phyloP scores from a whole-genome alignment of 2,329 filamentous ascomycete genomes.

The Pseudodiploospora longispora region DNA sequence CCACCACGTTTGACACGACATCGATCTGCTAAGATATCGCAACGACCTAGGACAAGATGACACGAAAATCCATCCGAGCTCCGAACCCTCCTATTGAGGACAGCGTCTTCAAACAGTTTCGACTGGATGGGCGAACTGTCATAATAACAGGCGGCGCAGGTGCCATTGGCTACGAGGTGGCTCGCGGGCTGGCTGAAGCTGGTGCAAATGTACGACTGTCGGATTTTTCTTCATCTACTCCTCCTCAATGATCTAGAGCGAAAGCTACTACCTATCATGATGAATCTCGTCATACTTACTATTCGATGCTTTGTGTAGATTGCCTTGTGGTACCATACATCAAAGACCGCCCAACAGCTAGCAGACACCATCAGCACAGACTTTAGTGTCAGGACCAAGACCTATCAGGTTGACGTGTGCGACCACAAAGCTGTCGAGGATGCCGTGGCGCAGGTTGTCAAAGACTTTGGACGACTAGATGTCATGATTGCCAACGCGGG shows the following conservation, averaged over 20 bases:
- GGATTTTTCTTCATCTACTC: neutral
- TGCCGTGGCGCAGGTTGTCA: conserved; percentile 19
- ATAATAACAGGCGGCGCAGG: conserved; percentile 13
- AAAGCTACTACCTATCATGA: too few relatives aligned
- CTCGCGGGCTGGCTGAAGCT: conserved; percentile 11
- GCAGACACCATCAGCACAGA: conserved; percentile 8
- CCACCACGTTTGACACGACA: too few relatives aligned
- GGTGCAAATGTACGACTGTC: conserved; percentile 10
- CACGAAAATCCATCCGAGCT: too few relatives aligned
- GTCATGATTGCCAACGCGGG: conserved; percentile 28
- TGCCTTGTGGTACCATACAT: conserved; percentile 12
- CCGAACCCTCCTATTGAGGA: conserved; percentile 10
- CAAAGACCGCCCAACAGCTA: neutral
- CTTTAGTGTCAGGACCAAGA: conserved; percentile 11
- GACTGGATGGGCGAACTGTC: conserved; percentile 12
- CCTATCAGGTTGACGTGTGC: conserved; percentile 13
- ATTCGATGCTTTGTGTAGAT: conserved; percentile 1
- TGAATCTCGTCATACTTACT: too few relatives aligned
- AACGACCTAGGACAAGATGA: too few relatives aligned
- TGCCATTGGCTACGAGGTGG: conserved; percentile 11
- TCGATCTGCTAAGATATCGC: too few relatives aligned
- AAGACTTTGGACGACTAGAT: conserved; percentile 25
- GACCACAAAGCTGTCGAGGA: conserved; percentile 17
- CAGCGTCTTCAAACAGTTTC: conserved; percentile 13
- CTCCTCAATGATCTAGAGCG: too few relatives aligned